Conservation (phyloP, 2,329 filamentous ascomycete species). For the Elsinoe necatrix region DNA sequence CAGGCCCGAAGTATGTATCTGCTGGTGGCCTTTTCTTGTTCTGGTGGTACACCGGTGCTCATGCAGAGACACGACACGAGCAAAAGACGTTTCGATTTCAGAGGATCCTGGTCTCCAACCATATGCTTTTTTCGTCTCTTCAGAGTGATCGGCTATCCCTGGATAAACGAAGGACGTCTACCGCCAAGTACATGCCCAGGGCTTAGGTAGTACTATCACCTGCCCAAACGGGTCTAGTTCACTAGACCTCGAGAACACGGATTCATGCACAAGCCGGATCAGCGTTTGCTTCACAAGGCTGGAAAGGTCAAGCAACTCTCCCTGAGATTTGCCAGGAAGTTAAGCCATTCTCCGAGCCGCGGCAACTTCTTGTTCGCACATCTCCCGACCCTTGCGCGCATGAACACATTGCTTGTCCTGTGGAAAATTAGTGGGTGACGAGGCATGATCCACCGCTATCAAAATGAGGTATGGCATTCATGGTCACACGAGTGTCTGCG, state of each 20-base stretch:
- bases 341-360: slow-evolving; percentile 3
- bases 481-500: background rate
- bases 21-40: background rate
- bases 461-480: background rate
- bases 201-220: background rate
- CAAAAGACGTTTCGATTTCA: background rate
- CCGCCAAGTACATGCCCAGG: slow-evolving; percentile 10
- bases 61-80: slow-evolving; percentile 2
- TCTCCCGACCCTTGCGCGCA: slow-evolving; percentile 7
- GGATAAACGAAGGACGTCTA: slow-evolving; percentile 11
- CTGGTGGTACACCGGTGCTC: background rate
- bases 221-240: background rate
- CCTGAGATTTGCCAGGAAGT: background rate
- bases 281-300: slow-evolving; percentile 11
- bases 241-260: background rate
- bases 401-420: slow-evolving; percentile 4
- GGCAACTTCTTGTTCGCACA: slow-evolving; percentile 12
- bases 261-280: background rate
- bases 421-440: background rate
- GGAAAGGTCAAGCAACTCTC: background rate
- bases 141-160: background rate
- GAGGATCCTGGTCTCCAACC: slow-evolving; percentile 7
- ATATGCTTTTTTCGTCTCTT: slow-evolving; percentile 11
- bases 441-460: background rate
- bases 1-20: background rate